Base-by-base conservation (phyloP, 2,329 filamentous ascomycete species). In the Aspergillus pseudoglaucus region DNA sequence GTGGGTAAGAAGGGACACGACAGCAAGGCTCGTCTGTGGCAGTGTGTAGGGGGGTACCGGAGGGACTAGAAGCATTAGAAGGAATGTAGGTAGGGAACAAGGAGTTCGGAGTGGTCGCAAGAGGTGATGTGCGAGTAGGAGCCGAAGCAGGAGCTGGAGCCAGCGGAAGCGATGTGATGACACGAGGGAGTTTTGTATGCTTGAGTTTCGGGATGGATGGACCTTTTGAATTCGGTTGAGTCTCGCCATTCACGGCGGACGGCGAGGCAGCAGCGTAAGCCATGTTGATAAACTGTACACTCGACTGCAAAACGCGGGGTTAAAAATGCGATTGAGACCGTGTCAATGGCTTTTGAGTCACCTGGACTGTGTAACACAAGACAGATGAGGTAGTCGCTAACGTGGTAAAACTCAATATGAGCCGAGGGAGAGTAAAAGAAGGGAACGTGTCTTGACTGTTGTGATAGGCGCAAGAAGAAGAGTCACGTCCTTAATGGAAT, bases 401-500 rank as follows among this genome's bases (percentile, higher is more conserved):
- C 33, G 14, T 35, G 33, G 17, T 35, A 17, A 6, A 18, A 18
- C 8, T 39, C 54, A 58, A 64, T 62, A 63, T 56, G 58, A 64
- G 62, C 59, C 59, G 52, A 53, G 53, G 48, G 55, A 39, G 18
- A n/a, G 33, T 15, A 12, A 30, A 6, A 39, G n/a, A 22, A 56
- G 53, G 45, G 56, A 58, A 54, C 50, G 56, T 56, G 58, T 62
- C 56, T 57, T 61, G 18, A 59, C 56, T 59, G 58, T 53, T 53
- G 6, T 9, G 17, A 22, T 12, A 56, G 51, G 62, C 60, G 56
- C 52, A 62, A 37, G n/a, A 18, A 37, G 6, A 17, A n/a, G 59
- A 66, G 64, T 63, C 61, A 65, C 63, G 63, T 67, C 63, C 61
- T 66, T 63, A 69, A 61, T 60, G 64, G 62, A 63, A 62, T 60